Conservation (phyloP, 2,329 filamentous ascomycete genomes). For the Cytospora chrysosperma region DNA sequence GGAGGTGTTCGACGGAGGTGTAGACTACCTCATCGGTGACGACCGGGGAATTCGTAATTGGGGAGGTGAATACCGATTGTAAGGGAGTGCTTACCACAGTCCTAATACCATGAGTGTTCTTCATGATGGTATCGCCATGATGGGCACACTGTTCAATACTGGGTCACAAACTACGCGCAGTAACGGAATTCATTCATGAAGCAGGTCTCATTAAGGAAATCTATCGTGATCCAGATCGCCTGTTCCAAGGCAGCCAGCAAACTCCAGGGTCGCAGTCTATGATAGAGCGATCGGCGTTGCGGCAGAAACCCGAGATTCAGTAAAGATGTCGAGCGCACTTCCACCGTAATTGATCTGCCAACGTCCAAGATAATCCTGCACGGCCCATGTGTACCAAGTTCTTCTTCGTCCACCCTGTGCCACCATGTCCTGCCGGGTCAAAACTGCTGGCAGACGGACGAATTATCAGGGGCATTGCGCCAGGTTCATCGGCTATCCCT, state of each 20-base stretch:
- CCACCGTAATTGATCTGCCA: slow-evolving; percentile 2
- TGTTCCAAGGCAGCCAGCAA: slow-evolving; percentile 25
- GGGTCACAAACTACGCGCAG: background rate
- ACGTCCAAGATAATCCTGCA: slow-evolving; percentile 12
- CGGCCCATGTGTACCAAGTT: slow-evolving; percentile 2
- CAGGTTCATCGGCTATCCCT: background rate
- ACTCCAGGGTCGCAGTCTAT: slow-evolving; percentile 25
- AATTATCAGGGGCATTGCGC: background rate
- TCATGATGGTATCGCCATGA: no score
- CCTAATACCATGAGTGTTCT: no score
- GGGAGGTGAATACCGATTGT: no score
- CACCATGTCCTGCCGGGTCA: background rate
- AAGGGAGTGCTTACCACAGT: no score
- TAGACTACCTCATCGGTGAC: no score
- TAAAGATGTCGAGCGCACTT: slow-evolving; percentile 5
- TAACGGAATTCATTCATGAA: slow-evolving; percentile 7
- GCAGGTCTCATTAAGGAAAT: slow-evolving; percentile 24
- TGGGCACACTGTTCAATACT: background rate
- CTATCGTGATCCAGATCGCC: slow-evolving; percentile 26
- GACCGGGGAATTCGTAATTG: no score
- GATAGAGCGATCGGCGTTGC: slow-evolving; percentile 12
- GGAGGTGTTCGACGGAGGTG: no score
- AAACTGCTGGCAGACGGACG: slow-evolving; percentile 2
- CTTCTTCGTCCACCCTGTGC: background rate
- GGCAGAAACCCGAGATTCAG: slow-evolving; percentile 5